These are phyloP conservation scores for Colletotrichum phormii DNA, from an alignment of 2,329 filamentous ascomycete species.

Conservation along the genomic window DNA sequence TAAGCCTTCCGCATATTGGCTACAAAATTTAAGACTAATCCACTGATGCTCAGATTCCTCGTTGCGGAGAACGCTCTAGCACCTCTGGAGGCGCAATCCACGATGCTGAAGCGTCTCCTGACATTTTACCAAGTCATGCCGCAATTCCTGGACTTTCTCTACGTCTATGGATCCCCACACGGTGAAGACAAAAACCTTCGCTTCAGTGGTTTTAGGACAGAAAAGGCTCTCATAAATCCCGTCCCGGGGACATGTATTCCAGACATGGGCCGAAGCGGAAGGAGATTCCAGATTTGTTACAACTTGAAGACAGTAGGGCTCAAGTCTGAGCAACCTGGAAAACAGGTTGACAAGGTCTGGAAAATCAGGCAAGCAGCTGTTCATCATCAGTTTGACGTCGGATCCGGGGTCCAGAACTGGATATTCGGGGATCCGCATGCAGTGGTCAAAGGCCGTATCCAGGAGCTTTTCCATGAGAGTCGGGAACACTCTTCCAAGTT, in stretches of 20 bases:
- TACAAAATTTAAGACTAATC: background rate
- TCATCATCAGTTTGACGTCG: constrained; percentile 54
- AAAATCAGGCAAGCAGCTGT: constrained; percentile 51
- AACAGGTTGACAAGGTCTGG: constrained; percentile 41
- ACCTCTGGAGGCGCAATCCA: background rate
- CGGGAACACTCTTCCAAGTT: constrained; percentile 40
- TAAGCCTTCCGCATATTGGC: background rate
- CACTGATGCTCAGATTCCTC: background rate
- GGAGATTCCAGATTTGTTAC: constrained; percentile 50
- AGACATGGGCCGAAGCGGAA: constrained; percentile 46
- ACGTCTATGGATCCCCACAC: constrained; percentile 47
- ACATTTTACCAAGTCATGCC: constrained; percentile 54
- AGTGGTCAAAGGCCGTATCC: constrained; percentile 40
- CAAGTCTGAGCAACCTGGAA: background rate
- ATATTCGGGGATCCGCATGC: constrained; percentile 50
- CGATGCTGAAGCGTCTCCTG: constrained; percentile 39
- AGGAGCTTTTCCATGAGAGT: background rate
- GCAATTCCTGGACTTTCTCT: constrained; percentile 51
- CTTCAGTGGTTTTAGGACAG: constrained; percentile 51
- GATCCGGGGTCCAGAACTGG: constrained; percentile 51
- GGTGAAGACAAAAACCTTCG: constrained; percentile 44
- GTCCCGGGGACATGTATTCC: constrained; percentile 34
- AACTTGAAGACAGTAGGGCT: constrained; percentile 45
- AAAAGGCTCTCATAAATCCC: constrained; percentile 41
- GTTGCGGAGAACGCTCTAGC: background rate